Conservation (phyloP, 1,139 yeast genomes). For the Yamadazyma dendronema region DNA sequence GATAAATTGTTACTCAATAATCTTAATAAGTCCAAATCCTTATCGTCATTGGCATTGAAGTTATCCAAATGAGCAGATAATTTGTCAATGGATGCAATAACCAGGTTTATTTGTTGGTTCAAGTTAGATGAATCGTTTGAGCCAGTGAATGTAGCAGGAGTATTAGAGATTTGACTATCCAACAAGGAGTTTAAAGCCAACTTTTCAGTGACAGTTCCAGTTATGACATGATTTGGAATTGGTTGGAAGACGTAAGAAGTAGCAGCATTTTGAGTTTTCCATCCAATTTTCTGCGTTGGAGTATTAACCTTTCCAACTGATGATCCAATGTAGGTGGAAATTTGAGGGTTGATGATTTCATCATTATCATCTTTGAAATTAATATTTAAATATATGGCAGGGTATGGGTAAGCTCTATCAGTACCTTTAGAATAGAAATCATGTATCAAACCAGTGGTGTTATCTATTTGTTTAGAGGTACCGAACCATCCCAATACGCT, state of each 20-base stretch:
- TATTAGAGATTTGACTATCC: slow-evolving; percentile 20
- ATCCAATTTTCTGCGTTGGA: slow-evolving; percentile 18
- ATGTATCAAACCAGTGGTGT: slow-evolving; percentile 79
- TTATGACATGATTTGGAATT: slow-evolving; percentile 64
- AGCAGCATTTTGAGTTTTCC: slow-evolving; percentile 14
- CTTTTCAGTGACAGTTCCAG: slow-evolving; percentile 58
- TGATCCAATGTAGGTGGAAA: slow-evolving; percentile 74
- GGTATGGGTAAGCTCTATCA: slow-evolving; percentile 70
- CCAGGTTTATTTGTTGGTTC: slow-evolving; percentile 53
- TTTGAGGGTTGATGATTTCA: slow-evolving; percentile 38
- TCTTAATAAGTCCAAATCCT: slow-evolving; percentile 58
- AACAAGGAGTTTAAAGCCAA: slow-evolving; percentile 48
- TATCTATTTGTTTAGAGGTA: slow-evolving; percentile 60
- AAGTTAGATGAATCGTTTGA: slow-evolving; percentile 33
- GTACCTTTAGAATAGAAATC: slow-evolving; percentile 74
- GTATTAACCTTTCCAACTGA: slow-evolving; percentile 54
- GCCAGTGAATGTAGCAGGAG: slow-evolving; percentile 20
- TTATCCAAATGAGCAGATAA: slow-evolving; percentile 50
- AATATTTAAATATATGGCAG: slow-evolving; percentile 76
- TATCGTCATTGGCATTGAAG: slow-evolving; percentile 47
- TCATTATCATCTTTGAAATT: slow-evolving; percentile 40
- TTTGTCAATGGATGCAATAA: slow-evolving; percentile 51
- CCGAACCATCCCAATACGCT: slow-evolving; percentile 89
- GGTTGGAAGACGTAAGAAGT: slow-evolving; percentile 75
- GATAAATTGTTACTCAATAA: slow-evolving; percentile 62